Base-by-base conservation (phyloP, 176 grass and related monocot species). In the Phoenix roebelenii region DNA sequence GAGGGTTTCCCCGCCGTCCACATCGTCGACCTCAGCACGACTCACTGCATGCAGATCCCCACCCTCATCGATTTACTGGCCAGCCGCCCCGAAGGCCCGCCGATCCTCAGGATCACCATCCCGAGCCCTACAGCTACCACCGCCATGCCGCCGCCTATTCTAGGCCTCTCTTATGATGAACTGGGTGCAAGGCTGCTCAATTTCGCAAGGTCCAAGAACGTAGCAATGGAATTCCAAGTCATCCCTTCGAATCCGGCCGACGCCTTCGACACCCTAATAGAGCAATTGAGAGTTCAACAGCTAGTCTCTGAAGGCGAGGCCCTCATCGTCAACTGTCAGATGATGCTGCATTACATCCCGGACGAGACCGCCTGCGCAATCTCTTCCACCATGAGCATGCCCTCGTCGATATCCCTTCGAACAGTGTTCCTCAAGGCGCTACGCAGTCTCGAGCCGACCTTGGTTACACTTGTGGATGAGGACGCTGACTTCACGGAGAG, bases 21-120 rank as follows among this genome's bases (percentile, higher is more conserved):
- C 85, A 52, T 99, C 74, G 82, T 93, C 25, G 88, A 99, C 57
- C 76, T 99, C 63, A 39, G 88, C 88, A 93, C 85, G 0, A 99
- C 88, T 25, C 88, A 99, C 74, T 86, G 94, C 85, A 99, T 99
- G 94, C 94, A 99, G 85, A 85, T 99, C 70, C 94, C 94, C 3
- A 99, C 85, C 53, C 94, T 99, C 30, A 99, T 99, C 59, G 94
- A 99, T 77, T 69, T 81, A 63, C 79, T 99, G 17, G 85, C 88
- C 2, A 65, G 48, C 66, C 88, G 94, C 23, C 73, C 82, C 19
- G 94, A 93, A 73, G 94, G 94, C 0, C 79, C 85, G 0, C 94
- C 94, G 16, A 66, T 86, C 29, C 60, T 99, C 25, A 80, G 94
- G 23, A 74, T 99, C 57, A 93, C 94, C 26, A 73, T 83, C 14